A percentile compares a stretch with the other conserved stretches of the same genome.
Evolutionary conservation across 805 yeast species (phyloP).

Genomic region (Saturnispora halmiae): DNA sequence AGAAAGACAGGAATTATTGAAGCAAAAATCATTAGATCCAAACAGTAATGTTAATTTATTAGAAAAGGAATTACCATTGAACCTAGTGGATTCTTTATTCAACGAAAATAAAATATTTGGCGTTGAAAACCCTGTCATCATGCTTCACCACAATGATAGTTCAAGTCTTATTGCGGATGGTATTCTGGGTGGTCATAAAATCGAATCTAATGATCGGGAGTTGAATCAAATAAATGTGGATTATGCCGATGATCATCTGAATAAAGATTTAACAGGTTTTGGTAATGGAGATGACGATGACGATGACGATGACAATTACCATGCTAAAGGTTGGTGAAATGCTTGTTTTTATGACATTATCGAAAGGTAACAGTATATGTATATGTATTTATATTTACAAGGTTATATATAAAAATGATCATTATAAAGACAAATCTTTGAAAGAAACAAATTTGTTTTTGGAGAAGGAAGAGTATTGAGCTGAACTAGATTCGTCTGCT

Average conservation of each 20-base stretch:
- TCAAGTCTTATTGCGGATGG: background rate
- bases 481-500: constrained; percentile 4
- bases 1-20: constrained; percentile 1
- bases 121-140: background rate
- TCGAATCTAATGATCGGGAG: background rate
- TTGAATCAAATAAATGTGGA: background rate
- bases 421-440: constrained; percentile 17
- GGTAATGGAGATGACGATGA: constrained; percentile 15
- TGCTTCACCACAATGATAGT: background rate
- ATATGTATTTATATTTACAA: too few relatives aligned
- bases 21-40: background rate
- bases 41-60: constrained; percentile 12
- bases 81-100: constrained; percentile 21
- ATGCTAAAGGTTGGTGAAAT: constrained; percentile 36
- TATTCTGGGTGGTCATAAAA: background rate
- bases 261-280: constrained; percentile 17
- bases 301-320: constrained; percentile 31
- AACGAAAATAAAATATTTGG: background rate
- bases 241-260: constrained; percentile 11
- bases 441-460: constrained; percentile 20
- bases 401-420: background rate
- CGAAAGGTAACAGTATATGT: too few relatives aligned
- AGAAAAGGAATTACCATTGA: constrained; percentile 24
- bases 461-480: constrained; percentile 14
- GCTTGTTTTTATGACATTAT: too few relatives aligned